Conservation (phyloP, 371 early-diverging fungal genomes). For the Dipsacomyces acuminosporus region DNA sequence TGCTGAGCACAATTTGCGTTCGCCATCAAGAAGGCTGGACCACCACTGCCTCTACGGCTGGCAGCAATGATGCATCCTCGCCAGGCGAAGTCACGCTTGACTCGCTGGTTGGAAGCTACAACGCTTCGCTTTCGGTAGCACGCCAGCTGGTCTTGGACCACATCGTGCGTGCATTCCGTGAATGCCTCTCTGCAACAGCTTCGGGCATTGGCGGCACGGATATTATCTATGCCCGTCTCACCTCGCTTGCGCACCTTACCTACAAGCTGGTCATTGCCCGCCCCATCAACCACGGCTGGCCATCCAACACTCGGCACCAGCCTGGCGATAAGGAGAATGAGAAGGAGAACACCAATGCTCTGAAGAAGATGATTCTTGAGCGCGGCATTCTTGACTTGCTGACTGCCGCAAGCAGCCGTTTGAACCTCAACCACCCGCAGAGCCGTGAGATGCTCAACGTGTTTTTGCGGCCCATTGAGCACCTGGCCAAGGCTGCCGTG, state of each 20-base stretch:
- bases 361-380: constrained; percentile 85
- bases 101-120: constrained; percentile 33
- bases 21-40: constrained; percentile 44
- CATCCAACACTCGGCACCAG: constrained; percentile 1
- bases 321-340: constrained; percentile 2
- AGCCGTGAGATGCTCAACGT: constrained; percentile 66
- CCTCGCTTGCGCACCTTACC: constrained; percentile 35
- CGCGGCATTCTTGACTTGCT: constrained; percentile 78
- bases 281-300: constrained; percentile 26
- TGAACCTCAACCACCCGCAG: constrained; percentile 87
- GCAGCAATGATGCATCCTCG: neutral
- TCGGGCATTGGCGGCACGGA: constrained; percentile 21
- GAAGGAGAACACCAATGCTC: constrained; percentile 47
- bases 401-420: constrained; percentile 71
- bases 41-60: too few species aligned
- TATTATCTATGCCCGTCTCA: constrained; percentile 41
- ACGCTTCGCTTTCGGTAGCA: constrained; percentile 19
- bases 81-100: constrained; percentile 19
- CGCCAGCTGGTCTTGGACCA: constrained; percentile 46
- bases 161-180: constrained; percentile 46
- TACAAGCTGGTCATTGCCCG: constrained; percentile 40
- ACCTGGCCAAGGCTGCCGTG: constrained; percentile 80
- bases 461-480: constrained; percentile 82
- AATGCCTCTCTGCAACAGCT: constrained; percentile 36
- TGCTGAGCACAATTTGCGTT: constrained; percentile 39